A percentile compares a stretch with the other conserved stretches of the same genome.
Evolutionary conservation across 148 eudicot genomes (phyloP).

Genomic region (Linanthus parryae): DNA sequence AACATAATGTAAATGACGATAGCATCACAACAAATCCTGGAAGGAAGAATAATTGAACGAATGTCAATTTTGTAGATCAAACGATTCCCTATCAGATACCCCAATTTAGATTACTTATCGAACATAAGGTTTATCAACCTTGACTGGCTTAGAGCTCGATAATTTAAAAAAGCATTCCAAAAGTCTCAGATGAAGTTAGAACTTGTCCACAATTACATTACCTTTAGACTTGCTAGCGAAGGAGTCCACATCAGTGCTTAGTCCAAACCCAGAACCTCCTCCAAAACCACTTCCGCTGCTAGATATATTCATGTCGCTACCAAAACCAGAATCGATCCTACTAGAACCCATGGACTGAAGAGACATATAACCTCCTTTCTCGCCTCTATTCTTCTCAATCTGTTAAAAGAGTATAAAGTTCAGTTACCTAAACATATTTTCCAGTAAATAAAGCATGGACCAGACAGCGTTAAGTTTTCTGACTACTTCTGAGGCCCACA

Average conservation of each 20-base stretch:
- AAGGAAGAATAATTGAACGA: too few relatives aligned
- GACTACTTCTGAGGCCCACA: neutral
- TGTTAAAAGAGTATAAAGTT: conserved; percentile 21
- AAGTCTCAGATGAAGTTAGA: neutral
- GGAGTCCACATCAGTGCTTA: conserved; percentile 59
- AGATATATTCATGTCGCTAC: conserved; percentile 55
- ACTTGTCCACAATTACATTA: too few relatives aligned
- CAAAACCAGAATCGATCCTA: conserved; percentile 55
- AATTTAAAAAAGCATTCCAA: too few relatives aligned
- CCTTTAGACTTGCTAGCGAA: conserved; percentile 82
- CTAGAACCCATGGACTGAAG: conserved; percentile 76
- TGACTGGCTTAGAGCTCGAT: too few relatives aligned
- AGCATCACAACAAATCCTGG: too few relatives aligned
- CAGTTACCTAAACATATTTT: neutral
- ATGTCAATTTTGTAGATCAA: too few relatives aligned
- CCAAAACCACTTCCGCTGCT: conserved; percentile 68
- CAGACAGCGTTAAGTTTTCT: neutral
- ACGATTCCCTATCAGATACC: too few relatives aligned
- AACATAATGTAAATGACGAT: too few relatives aligned
- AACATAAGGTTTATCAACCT: too few relatives aligned
- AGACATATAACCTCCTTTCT: conserved; percentile 64
- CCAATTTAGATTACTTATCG: too few relatives aligned
- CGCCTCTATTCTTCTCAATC: conserved; percentile 78
- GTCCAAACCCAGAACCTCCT: conserved; percentile 75
- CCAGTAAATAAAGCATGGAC: neutral